A percentile compares a stretch with the other conserved stretches of the same genome.
Conservation (phyloP, 148 eudicot genomes). For the Talinum fruticosum region DNA sequence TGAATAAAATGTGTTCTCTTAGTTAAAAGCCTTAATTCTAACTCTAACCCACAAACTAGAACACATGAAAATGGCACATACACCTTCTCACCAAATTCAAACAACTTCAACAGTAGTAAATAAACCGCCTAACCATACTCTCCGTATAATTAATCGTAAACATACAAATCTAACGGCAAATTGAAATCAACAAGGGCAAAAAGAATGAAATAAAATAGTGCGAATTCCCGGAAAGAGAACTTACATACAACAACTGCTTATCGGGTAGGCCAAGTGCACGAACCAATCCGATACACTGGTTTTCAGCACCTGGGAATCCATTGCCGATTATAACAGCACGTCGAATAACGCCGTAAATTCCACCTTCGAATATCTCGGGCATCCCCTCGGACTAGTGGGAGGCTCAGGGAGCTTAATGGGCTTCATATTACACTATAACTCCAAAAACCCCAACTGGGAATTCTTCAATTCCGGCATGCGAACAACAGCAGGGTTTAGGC, state of each 20-base stretch:
- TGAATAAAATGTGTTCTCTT: not conserved
- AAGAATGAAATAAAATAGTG: not conserved
- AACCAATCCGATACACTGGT: conserved; percentile 84
- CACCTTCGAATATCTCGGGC: conserved; percentile 87
- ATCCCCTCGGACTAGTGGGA: conserved; percentile 68
- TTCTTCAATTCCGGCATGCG: not conserved
- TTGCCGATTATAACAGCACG: conserved; percentile 88
- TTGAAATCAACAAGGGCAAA: too few relatives aligned
- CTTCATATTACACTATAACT: conserved; percentile 66
- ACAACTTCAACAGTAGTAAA: not conserved
- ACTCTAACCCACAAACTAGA: not conserved
- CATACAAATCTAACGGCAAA: not conserved
- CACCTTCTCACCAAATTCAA: not conserved
- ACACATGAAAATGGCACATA: not conserved
- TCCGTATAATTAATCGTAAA: not conserved
- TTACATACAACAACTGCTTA: conserved; percentile 75
- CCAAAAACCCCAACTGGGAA: not conserved
- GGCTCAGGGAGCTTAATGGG: conserved; percentile 95
- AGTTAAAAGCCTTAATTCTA: not conserved
- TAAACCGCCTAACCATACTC: not conserved
- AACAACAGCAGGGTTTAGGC: not conserved
- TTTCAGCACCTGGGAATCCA: conserved; percentile 85
- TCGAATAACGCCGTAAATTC: conserved; percentile 69
- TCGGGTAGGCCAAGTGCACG: conserved; percentile 83
- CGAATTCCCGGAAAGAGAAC: conserved; percentile 6